Percentiles rank a stretch among this genome's conserved stretches.
Conservation (phyloP, 768 basidiomycete genomes). For the Ramaria rubella region DNA sequence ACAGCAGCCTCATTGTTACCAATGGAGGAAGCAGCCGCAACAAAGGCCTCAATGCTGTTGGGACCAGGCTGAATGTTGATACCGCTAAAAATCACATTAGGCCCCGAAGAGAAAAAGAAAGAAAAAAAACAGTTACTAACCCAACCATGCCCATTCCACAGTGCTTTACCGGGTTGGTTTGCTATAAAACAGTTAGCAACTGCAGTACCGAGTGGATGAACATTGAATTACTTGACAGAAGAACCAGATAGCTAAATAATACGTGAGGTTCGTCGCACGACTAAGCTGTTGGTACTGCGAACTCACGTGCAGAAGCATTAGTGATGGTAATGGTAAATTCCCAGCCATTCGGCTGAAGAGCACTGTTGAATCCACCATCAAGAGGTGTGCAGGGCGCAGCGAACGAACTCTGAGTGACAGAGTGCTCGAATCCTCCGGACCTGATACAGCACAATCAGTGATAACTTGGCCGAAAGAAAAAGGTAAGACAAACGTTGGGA, state of each 20-base stretch:
- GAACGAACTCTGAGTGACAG: constrained; percentile 47
- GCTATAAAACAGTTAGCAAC: constrained; percentile 2
- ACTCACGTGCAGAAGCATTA: constrained; percentile 40
- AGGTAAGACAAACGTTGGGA: not conserved
- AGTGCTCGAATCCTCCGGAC: too few relatives aligned
- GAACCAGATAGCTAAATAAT: constrained; percentile 45
- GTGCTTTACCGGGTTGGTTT: constrained; percentile 24
- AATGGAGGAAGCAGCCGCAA: constrained; percentile 25
- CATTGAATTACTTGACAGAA: constrained; percentile 37
- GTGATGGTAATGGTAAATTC: constrained; percentile 44
- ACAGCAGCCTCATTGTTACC: not conserved
- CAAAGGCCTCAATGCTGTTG: not conserved
- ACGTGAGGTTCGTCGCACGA: not conserved
- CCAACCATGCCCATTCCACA: constrained; percentile 50
- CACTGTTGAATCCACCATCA: constrained; percentile 47
- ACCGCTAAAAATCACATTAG: constrained; percentile 14
- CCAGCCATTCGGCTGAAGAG: constrained; percentile 34
- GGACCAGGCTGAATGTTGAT: constrained; percentile 44
- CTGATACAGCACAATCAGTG: constrained; percentile 34
- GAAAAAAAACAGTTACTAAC: constrained; percentile 10
- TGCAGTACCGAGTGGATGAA: not conserved
- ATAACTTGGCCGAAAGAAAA: not conserved
- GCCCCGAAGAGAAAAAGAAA: not conserved
- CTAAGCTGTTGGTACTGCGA: not conserved
- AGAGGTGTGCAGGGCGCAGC: constrained; percentile 38